Conservation (phyloP, 805 yeast genomes). For the Schwanniomyces pseudopolymorphus region DNA sequence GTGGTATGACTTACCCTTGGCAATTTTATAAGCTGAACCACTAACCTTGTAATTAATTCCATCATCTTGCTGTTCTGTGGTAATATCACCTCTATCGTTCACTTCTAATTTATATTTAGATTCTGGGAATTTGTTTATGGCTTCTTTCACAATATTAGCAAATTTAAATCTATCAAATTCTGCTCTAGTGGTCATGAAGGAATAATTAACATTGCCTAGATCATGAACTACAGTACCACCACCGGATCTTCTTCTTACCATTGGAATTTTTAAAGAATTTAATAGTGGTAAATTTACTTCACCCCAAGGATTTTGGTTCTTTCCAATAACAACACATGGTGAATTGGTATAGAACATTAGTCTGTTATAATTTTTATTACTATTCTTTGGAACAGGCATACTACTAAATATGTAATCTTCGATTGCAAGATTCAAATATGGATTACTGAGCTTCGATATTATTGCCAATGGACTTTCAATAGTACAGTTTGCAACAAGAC, state of each 20-base stretch:
- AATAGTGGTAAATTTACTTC: conserved; percentile 69
- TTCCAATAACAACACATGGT: conserved; percentile 91
- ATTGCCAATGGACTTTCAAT: conserved; percentile 50
- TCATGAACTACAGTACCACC: conserved; percentile 99
- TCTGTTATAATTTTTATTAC: conserved; percentile 40
- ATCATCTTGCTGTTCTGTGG: conserved; percentile 31
- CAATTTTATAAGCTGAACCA: conserved; percentile 90
- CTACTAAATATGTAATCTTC: conserved; percentile 75
- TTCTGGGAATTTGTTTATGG: conserved; percentile 21
- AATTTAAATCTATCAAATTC: conserved; percentile 62
- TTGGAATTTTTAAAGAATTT: conserved; percentile 52
- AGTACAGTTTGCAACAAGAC: neutral
- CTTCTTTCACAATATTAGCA: conserved; percentile 42
- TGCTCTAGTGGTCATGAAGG: conserved; percentile 69
- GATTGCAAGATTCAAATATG: conserved; percentile 73
- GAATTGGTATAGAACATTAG: conserved; percentile 72
- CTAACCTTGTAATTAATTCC: conserved; percentile 59
- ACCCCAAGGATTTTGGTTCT: conserved; percentile 93
- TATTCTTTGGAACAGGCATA: conserved; percentile 46
- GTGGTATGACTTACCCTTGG: conserved; percentile 80
- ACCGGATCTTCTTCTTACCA: conserved; percentile 80
- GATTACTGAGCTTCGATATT: conserved; percentile 59
- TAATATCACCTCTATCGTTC: conserved; percentile 81
- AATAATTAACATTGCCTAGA: conserved; percentile 81
- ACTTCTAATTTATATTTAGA: conserved; percentile 38